These are phyloP conservation scores for Phytophthora sp. DNA, from an alignment of 352 stramenopile species.

Conservation along the genomic window DNA sequence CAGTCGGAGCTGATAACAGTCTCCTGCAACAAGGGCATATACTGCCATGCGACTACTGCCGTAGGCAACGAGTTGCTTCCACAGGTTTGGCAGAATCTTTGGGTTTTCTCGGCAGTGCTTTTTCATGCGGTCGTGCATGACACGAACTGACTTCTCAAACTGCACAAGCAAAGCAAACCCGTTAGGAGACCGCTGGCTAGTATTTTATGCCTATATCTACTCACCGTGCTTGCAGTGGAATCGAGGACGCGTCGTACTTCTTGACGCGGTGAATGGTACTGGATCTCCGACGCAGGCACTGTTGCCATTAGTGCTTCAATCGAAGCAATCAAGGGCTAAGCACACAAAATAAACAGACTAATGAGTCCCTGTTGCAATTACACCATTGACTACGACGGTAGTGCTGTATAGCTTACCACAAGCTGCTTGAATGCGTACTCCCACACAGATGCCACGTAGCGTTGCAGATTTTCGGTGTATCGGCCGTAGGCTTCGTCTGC, in stretches of 20 bases:
- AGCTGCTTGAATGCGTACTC: slow-evolving; percentile 73
- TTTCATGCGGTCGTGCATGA: slow-evolving; percentile 77
- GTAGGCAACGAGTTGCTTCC: slow-evolving; percentile 60
- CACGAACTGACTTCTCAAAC: slow-evolving; percentile 74
- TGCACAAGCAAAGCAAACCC: too few species aligned
- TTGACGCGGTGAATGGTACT: slow-evolving; percentile 69
- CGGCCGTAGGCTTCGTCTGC: slow-evolving; percentile 45
- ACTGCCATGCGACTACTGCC: slow-evolving; percentile 36
- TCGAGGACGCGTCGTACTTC: slow-evolving; percentile 64
- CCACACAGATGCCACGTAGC: slow-evolving; percentile 71
- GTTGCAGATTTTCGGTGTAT: slow-evolving; percentile 48
- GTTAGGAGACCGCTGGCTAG: too few species aligned
- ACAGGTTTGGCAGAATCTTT: slow-evolving; percentile 60
- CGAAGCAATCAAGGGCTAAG: slow-evolving; percentile 54
- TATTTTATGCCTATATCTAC: too few species aligned
- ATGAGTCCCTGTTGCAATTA: too few species aligned
- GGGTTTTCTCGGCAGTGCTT: slow-evolving; percentile 65
- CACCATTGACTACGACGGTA: too few species aligned
- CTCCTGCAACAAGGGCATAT: slow-evolving; percentile 58
- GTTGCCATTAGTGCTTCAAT: slow-evolving; percentile 62
- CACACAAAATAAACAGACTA: too few species aligned
- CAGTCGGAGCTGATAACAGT: slow-evolving; percentile 69
- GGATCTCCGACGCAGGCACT: slow-evolving; percentile 64
- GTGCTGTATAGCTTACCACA: too few species aligned
- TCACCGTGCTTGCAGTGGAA: slow-evolving; percentile 43